These are phyloP conservation scores for Pichia sp. DNA, from an alignment of 1,139 yeast species.

Conservation along the genomic window DNA sequence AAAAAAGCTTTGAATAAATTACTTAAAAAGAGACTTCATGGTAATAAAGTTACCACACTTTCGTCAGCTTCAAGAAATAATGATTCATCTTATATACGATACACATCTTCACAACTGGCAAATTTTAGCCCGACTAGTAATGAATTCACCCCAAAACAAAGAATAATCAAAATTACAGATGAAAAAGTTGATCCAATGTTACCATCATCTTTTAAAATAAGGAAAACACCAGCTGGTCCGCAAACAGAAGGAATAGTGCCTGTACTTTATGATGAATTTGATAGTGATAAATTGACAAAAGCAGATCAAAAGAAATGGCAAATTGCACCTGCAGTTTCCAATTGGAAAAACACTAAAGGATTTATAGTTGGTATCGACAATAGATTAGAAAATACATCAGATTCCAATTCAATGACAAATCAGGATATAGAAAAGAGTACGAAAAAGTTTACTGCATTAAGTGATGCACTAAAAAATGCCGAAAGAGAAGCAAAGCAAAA, in stretches of 20 bases:
- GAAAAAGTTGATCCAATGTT: slow-evolving; percentile 76
- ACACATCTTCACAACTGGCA: slow-evolving; percentile 40
- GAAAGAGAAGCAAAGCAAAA: slow-evolving; percentile 70
- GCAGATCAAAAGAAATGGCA: slow-evolving; percentile 80
- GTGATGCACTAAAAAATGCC: slow-evolving; percentile 70
- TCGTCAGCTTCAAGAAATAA: slow-evolving; percentile 5
- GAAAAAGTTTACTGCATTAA: slow-evolving; percentile 55
- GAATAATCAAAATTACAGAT: slow-evolving; percentile 52
- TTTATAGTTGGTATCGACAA: slow-evolving; percentile 78
- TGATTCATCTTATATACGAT: slow-evolving; percentile 38
- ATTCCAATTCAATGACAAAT: slow-evolving; percentile 37
- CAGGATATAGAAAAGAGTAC: slow-evolving; percentile 40
- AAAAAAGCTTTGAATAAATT: slow-evolving; percentile 42
- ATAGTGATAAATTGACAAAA: slow-evolving; percentile 46
- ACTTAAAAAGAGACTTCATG: slow-evolving; percentile 34
- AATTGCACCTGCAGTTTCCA: slow-evolving; percentile 87
- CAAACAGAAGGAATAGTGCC: slow-evolving; percentile 53
- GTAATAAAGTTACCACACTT: slow-evolving; percentile 22
- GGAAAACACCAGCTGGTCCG: slow-evolving; percentile 65
- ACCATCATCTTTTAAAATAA: slow-evolving; percentile 65
- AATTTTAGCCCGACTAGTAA: slow-evolving; percentile 20
- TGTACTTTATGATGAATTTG: slow-evolving; percentile 28
- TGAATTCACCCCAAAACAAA: slow-evolving; percentile 26
- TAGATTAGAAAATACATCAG: slow-evolving; percentile 35
- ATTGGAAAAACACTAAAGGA: slow-evolving; percentile 95